Base-by-base conservation (phyloP, 2,329 filamentous ascomycete genomes). In the Cladosporium sp. region DNA sequence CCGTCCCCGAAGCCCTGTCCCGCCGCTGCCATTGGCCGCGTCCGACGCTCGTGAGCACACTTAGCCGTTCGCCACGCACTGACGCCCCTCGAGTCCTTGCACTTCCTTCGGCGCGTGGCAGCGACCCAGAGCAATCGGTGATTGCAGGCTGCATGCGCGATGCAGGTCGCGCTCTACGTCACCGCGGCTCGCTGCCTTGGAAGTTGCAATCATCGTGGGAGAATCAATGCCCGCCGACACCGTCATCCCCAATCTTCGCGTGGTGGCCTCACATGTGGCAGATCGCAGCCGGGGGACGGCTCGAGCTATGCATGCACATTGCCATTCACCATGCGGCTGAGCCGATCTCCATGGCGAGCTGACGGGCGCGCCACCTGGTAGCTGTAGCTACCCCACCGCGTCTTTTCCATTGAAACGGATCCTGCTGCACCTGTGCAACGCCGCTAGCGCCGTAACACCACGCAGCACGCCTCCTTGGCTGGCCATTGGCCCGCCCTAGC, bases 111-210 rank as follows among this genome's bases (percentile, higher is more conserved):
- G 49, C 49, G 49, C 49, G 49, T 52, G 49, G 49, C 49, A 52
- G 49, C 19, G 42, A 52, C 34, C 49, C 42, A 52, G 49, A 46
- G 46, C 42, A 52, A 41, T 52, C 49, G 49, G 42, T 40, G 49
- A 52, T 52, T 32, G 41, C 32, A 31, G 14, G 31, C 11, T 43
- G 31, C 19, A 50, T 38, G 9, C 31, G 35, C 38, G 46, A 50
- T 43, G 46, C 22, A n/a, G 22, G 38, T 10, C 46, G 3, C 28
- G 4, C 4, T 37, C 46, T 43, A 50, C 46, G 46, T 50, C 46
- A 50, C 46, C 40, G 2, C 40, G 38, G 38, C 40, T 37, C 34
- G 31, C 38, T 35, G 46, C 40, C 46, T 40, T 28, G 38, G 41
- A 37, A 28, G 22, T 28, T 28, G 22, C 22, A 4, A 7, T 28